phyloP scores from a whole-genome alignment of 768 basidiomycete species.

The Boletus vermiculosoides region DNA sequence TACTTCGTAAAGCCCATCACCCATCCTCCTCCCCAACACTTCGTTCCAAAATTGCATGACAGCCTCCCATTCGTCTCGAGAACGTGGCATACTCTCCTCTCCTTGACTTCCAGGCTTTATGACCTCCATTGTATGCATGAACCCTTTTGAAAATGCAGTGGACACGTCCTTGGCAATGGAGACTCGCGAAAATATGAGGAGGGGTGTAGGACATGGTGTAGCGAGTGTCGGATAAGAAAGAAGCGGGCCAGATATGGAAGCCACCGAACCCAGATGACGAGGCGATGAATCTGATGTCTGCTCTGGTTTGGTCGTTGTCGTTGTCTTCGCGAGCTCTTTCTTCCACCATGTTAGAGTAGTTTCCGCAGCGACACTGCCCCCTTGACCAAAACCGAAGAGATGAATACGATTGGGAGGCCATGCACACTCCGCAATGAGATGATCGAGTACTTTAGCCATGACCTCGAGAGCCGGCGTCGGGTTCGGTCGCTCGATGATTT shows the following conservation, averaged over 20 bases:
- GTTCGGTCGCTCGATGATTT: conserved; percentile 65
- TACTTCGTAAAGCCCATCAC: conserved; percentile 68
- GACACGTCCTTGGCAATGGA: conserved; percentile 47
- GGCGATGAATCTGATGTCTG: conserved; percentile 4
- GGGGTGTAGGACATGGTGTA: conserved; percentile 53
- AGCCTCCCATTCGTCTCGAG: conserved; percentile 75
- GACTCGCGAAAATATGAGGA: conserved; percentile 57
- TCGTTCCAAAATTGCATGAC: conserved; percentile 90
- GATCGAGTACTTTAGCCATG: conserved; percentile 48
- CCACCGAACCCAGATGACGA: conserved; percentile 60
- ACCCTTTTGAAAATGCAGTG: conserved; percentile 61
- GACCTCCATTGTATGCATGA: conserved; percentile 47
- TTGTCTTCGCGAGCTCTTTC: conserved; percentile 21
- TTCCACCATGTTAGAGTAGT: conserved; percentile 59
- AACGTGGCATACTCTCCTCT: conserved; percentile 69
- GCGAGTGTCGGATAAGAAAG: conserved; percentile 73
- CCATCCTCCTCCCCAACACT: conserved; percentile 52
- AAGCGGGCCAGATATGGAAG: conserved; percentile 69
- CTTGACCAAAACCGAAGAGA: conserved; percentile 86
- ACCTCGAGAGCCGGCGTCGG: conserved; percentile 66
- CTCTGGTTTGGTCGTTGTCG: conserved; percentile 6
- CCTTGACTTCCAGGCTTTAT: conserved; percentile 35
- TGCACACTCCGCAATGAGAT: conserved; percentile 56
- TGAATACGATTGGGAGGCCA: conserved; percentile 78
- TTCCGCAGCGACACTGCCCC: conserved; percentile 76